These are phyloP conservation scores for Pseudoscleropodium purum DNA, from an alignment of 225 moss, liverwort and hornwort genomes.

Conservation along the genomic window DNA sequence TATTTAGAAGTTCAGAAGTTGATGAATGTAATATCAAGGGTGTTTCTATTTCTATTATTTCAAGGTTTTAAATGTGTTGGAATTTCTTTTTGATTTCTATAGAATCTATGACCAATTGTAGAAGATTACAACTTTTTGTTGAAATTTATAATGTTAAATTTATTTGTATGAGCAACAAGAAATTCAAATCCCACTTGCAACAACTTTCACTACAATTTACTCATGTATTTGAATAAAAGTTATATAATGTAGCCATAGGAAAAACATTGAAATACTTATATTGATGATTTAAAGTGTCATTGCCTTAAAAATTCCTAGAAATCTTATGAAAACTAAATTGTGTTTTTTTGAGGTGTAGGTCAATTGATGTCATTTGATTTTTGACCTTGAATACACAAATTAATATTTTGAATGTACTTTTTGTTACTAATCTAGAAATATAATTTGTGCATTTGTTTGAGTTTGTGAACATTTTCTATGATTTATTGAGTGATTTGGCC, in stretches of 20 bases:
- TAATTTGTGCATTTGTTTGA: not conserved
- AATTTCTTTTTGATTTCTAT: too few species aligned
- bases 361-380: not conserved
- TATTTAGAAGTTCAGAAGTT: not conserved
- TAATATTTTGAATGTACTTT: not conserved
- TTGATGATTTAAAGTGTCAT: not conserved
- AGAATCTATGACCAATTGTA: not conserved
- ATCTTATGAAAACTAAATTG: not conserved
- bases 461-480: not conserved
- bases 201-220: not conserved
- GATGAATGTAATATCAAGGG: not conserved
- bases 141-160: not conserved
- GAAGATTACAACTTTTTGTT: not conserved
- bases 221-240: not conserved
- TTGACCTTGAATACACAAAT: accelerated
- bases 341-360: not conserved
- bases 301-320: not conserved
- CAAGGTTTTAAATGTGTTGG: not conserved
- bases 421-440: not conserved
- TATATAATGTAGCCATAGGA: not conserved
- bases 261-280: not conserved
- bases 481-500: not conserved
- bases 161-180: not conserved
- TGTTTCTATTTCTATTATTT: too few species aligned
- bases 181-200: not conserved